phyloP scores from a whole-genome alignment of 2,329 filamentous ascomycete genomes.

The Pseudocercospora cruenta region DNA sequence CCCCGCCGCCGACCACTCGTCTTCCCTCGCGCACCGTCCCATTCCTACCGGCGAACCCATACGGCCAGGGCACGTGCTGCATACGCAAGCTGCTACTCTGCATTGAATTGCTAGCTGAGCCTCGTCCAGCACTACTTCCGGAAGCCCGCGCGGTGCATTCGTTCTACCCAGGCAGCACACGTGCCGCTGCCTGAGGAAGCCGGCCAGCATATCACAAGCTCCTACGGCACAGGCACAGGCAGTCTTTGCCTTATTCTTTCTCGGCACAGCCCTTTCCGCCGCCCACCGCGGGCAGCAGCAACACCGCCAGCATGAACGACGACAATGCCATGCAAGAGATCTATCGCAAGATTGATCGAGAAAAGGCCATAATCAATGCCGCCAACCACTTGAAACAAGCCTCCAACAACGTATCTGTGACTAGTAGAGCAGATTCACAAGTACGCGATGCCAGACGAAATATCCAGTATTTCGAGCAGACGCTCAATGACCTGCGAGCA shows the following conservation, averaged over 20 bases:
- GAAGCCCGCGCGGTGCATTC: conserved; percentile 8
- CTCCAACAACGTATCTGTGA: conserved; percentile 89
- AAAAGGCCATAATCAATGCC: conserved; percentile 91
- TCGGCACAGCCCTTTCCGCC: conserved; percentile 10
- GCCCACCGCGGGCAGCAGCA: conserved; percentile 20
- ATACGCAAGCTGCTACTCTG: conserved; percentile 7
- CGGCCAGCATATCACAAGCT: not conserved
- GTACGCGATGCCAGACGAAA: conserved; percentile 93
- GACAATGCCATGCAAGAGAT: conserved; percentile 75
- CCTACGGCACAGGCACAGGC: conserved; percentile 6
- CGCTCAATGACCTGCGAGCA: conserved; percentile 83
- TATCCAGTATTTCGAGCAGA: conserved; percentile 93
- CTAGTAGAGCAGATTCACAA: conserved; percentile 87
- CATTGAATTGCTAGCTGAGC: conserved; percentile 7
- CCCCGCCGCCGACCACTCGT: not conserved
- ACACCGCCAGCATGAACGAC: conserved; percentile 57
- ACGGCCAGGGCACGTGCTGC: conserved; percentile 3
- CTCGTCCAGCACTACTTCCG: conserved; percentile 1
- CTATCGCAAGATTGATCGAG: conserved; percentile 95
- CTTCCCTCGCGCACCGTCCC: conserved; percentile 1
- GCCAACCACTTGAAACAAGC: conserved; percentile 94
- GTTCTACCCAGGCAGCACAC: conserved; percentile 9
- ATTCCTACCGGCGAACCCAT: conserved; percentile 11
- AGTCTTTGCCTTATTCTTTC: conserved; percentile 7
- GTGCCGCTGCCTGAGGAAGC: conserved; percentile 18